phyloP scores from a whole-genome alignment of 2,329 filamentous ascomycete genomes.

The Amylocarpus encephaloides region DNA sequence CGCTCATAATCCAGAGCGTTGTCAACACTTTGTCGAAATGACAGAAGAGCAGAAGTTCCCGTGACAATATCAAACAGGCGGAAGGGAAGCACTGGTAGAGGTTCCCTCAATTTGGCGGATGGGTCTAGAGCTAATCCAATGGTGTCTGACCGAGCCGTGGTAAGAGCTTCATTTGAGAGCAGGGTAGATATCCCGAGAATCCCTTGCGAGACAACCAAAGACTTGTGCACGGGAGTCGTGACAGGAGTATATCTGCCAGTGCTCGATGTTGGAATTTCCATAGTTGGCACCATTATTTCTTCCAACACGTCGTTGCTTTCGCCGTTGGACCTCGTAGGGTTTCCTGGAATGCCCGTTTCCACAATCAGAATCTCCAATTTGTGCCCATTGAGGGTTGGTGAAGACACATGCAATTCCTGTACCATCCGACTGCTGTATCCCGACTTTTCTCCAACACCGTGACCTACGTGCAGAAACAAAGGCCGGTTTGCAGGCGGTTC shows the following conservation, averaged over 20 bases:
- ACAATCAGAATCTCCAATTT: constrained; percentile 60
- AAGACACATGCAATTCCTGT: constrained; percentile 55
- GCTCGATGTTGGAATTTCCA: constrained; percentile 62
- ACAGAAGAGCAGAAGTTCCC: constrained; percentile 56
- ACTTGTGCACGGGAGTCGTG: constrained; percentile 77
- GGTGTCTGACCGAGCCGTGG: constrained; percentile 32
- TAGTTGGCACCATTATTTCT: constrained; percentile 65
- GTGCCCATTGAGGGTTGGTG: constrained; percentile 52
- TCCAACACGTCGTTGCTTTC: constrained; percentile 46
- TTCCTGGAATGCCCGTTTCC: constrained; percentile 41
- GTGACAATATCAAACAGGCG: constrained; percentile 56
- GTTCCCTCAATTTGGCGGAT: constrained; percentile 32
- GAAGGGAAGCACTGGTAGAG: constrained; percentile 36
- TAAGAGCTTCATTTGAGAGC: constrained; percentile 33
- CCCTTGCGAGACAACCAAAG: constrained; percentile 67
- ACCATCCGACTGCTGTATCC: constrained; percentile 42
- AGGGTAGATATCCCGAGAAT: constrained; percentile 58
- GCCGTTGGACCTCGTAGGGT: constrained; percentile 15
- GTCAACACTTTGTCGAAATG: constrained; percentile 62
- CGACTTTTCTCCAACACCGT: constrained; percentile 26
- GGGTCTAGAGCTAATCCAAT: constrained; percentile 55
- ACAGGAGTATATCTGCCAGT: constrained; percentile 60
- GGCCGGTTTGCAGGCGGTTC: constrained; percentile 43
- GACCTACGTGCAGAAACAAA: constrained; percentile 54
- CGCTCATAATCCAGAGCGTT: constrained; percentile 68